Evolutionary conservation across 2,329 filamentous ascomycete genomes (phyloP), one percentile per base, ranked within the genome.

Genomic region (Neocucurbitaria cava): DNA sequence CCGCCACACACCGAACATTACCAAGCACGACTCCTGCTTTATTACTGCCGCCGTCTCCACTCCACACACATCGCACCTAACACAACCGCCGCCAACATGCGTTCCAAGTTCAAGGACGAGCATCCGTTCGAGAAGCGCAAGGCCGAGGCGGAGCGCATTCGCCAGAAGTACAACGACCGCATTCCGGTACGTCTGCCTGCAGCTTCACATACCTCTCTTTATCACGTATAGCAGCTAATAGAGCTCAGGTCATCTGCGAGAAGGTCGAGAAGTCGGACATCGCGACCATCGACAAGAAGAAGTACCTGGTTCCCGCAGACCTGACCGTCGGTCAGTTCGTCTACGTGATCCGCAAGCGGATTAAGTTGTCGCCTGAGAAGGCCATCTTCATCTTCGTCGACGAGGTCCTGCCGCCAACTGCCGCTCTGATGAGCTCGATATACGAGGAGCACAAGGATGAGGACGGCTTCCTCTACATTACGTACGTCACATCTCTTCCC

Each of bases 41-140:
- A 47, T 49, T 38, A 53, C 38, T 48, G 24, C 44, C 46, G 35
- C 21, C 52, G 41, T 30, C 20, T 33, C 24, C 47, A 49, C 52
- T 54, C 58, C 51, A 58, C 38, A 60, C 58, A 56, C 21, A 50
- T 46, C 54, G 58, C 45, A 46, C 51, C 52, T 30, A 48, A 46
- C 24, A 31, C 46, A 42, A 62, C 36, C 46, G 46, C 42, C 49
- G 47, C 46, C 62, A 67, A 53, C 84, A 97, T 97, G 92, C 90
- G 93, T 77, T 96, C 92, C 85, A 98, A 98, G 88, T 99, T 99
- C 82, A 99, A 99, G 92, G 95, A 99, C 89, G 95, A 98, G 87
- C 95, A 98, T 80, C 92, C 92, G 72, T 98, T 98, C 79, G 95
- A 98, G 89, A 99, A 99, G 91, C 92, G 95, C 83, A 97, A 98